A percentile compares a stretch with the other conserved stretches of the same genome.
phyloP scores from a whole-genome alignment of 2,329 filamentous ascomycete genomes.

The Pseudogymnoascus sp. region DNA sequence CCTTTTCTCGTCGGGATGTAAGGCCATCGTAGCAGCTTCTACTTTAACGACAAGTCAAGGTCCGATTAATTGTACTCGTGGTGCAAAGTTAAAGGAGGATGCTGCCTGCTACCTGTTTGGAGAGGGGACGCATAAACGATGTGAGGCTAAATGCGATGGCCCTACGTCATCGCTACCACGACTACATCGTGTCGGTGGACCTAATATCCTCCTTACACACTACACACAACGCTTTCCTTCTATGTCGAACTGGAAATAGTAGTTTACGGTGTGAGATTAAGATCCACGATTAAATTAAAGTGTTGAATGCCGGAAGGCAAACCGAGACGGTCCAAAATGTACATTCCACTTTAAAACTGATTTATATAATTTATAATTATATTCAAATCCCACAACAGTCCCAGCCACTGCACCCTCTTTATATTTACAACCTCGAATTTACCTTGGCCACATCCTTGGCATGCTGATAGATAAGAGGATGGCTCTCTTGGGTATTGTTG shows the following conservation, averaged over 20 bases:
- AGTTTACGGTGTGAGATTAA: too few relatives aligned
- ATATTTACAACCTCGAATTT: neutral
- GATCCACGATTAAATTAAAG: too few relatives aligned
- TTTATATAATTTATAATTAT: neutral
- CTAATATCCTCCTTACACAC: too few relatives aligned
- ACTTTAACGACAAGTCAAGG: neutral
- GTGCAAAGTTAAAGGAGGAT: too few relatives aligned
- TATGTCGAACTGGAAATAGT: too few relatives aligned
- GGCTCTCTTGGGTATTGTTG: slow-evolving; percentile 39
- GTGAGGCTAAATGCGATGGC: too few relatives aligned
- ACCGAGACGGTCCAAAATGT: neutral
- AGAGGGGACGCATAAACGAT: too few relatives aligned
- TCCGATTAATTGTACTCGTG: neutral
- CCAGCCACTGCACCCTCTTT: neutral
- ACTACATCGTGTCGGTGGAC: too few relatives aligned
- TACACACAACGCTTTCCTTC: too few relatives aligned
- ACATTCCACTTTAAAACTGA: neutral
- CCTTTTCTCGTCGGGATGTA: slow-evolving; percentile 13
- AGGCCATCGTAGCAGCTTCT: neutral
- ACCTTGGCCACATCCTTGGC: slow-evolving; percentile 30
- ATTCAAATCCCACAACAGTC: neutral
- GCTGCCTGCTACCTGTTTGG: too few relatives aligned
- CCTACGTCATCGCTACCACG: too few relatives aligned
- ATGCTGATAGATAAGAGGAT: slow-evolving; percentile 37
- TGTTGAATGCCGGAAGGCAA: neutral